Evolutionary conservation across 2,329 filamentous ascomycete species (phyloP).

Genomic region (Colletotrichum echinochloae): DNA sequence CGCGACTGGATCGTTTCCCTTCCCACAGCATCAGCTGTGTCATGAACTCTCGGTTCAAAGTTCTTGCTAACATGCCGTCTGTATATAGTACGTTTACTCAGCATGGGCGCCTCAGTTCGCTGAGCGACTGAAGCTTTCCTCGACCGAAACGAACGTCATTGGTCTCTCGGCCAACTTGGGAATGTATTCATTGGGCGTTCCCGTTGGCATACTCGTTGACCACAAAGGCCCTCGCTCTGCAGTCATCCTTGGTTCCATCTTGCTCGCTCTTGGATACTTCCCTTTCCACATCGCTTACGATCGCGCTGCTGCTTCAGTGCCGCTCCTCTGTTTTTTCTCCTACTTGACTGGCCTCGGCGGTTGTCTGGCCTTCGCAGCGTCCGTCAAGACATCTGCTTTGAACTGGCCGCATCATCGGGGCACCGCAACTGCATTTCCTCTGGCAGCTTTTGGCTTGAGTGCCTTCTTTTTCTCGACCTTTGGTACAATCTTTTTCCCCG

Average conservation of each 20-base stretch:
- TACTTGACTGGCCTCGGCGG: conserved; percentile 90
- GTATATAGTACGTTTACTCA: conserved; percentile 89
- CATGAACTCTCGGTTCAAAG: not conserved
- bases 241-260: conserved; percentile 78
- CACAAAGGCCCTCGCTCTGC: conserved; percentile 82
- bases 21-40: not conserved
- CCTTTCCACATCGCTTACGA: conserved; percentile 85
- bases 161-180: conserved; percentile 88
- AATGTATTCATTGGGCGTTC: conserved; percentile 93
- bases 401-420: conserved; percentile 94
- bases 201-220: conserved; percentile 90
- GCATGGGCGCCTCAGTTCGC: conserved; percentile 98
- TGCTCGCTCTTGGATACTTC: conserved; percentile 85
- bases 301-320: conserved; percentile 69
- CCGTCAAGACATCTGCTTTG: conserved; percentile 87
- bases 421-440: conserved; percentile 91
- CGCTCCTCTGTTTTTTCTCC: conserved; percentile 81
- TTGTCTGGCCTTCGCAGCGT: conserved; percentile 88
- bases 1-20: conserved; percentile 9
- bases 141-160: conserved; percentile 94
- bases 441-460: conserved; percentile 93
- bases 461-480: conserved; percentile 95
- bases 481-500: conserved; percentile 82
- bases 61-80: conserved; percentile 10
- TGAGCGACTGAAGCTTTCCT: conserved; percentile 84